Base-by-base conservation (phyloP, 495 filamentous ascomycete genomes). In the Neurospora discreta region DNA sequence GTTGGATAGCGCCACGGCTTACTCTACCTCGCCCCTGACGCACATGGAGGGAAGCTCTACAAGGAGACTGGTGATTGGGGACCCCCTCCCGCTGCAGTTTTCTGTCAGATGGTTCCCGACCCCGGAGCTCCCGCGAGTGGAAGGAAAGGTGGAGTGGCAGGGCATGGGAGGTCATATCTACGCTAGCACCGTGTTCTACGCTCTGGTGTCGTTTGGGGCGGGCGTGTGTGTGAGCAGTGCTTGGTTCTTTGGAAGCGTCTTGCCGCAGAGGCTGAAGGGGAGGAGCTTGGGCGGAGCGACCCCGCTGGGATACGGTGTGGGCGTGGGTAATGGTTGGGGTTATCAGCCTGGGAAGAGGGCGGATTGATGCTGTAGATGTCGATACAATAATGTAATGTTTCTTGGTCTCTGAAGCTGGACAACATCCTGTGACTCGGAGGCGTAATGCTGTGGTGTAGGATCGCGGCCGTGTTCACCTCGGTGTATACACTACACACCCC, bases 51-150 rank as follows among this genome's bases (percentile, higher is more conserved):
- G 84, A 3, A 83, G 85, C 30, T 79, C 78, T 42, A 88, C 80
- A 68, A 83, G 77, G 36, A 88, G 90, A 71, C 85, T 99, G 38
- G 86, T 98, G 30, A 97, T 97, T 75, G 94, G 94, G 8, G 93
- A 97, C 77, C 88, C 90, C 33, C 82, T 99, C 36, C 89, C 93
- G 1, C 86, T 98, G 75, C 87, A 86, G 68, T 91, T 99, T 75
- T 89, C 87, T 71, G 90, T 98, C 42, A 85, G 92, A 41, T 99
- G 95, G 95, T 90, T 96, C 76, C 90, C 92, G 23, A 91, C 89
- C 3, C 89, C 92, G 13, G 83, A 80, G 23, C 81, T 93, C 70
- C 91, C 91, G 74, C 81, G 83, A 79, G 77, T 82, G 73, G 83
- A 84, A 79, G 81, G 85, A 39, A 79, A 82, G 72, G 82, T 87